These are phyloP conservation scores for Ramaria sp. DNA, from an alignment of 768 basidiomycete species.

Conservation along the genomic window DNA sequence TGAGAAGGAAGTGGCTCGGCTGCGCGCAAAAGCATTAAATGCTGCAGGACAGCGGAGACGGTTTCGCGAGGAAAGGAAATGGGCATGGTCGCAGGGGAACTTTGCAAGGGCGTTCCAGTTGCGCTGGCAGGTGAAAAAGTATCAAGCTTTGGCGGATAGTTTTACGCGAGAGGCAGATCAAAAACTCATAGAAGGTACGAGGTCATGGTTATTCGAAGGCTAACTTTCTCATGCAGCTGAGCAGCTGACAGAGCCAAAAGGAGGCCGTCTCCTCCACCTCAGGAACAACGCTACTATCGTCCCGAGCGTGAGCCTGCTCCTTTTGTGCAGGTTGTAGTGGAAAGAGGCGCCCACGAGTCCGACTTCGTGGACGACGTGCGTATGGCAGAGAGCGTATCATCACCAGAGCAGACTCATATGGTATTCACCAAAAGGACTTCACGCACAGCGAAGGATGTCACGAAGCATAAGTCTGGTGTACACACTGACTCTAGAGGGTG, in stretches of 20 bases:
- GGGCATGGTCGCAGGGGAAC: constrained; percentile 76
- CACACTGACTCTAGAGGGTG: constrained; percentile 1
- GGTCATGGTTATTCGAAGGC: neutral
- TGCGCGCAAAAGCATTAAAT: constrained; percentile 66
- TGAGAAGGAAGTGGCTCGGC: constrained; percentile 46
- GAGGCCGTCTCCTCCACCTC: neutral
- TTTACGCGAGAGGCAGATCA: constrained; percentile 58
- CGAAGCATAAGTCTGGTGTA: neutral
- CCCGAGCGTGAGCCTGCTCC: constrained; percentile 4
- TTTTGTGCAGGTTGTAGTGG: constrained; percentile 8
- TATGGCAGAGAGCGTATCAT: neutral
- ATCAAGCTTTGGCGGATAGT: constrained; percentile 69
- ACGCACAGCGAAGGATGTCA: neutral
- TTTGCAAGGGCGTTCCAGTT: constrained; percentile 63
- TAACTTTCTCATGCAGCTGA: neutral
- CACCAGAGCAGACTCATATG: neutral
- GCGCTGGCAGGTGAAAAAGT: constrained; percentile 76
- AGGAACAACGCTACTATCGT: neutral
- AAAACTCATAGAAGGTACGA: constrained; percentile 9
- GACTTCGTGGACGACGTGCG: neutral
- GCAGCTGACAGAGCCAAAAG: neutral
- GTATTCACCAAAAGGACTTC: neutral
- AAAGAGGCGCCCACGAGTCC: neutral
- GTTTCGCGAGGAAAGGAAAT: constrained; percentile 79
- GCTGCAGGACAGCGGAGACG: constrained; percentile 77